Evolutionary conservation across 768 basidiomycete species (phyloP), one percentile per base, ranked within the genome.

Genomic region (Pulveroboletus sp.): DNA sequence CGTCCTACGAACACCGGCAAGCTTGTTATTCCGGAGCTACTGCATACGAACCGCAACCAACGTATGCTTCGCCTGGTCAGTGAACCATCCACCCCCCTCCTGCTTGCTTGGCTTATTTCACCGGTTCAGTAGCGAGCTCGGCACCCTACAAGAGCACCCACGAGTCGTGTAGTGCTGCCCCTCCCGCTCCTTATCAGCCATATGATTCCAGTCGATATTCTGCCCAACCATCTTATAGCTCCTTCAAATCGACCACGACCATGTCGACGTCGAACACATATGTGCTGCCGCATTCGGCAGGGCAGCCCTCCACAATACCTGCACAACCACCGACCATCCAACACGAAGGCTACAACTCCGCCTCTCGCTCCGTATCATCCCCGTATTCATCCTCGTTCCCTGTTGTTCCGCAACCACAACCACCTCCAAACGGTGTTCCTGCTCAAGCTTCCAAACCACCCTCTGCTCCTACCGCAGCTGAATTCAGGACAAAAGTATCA

Each of bases 401-500:
- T 37, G 49, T 50, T 26, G 38, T 54, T 24, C 51, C 63, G 4
- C 47, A 56, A 27, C 56, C 37, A 18, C 51, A 47, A 24, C 47
- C 56, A 27, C 46, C 56, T 51, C 36, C 61, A 27, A 66, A 60
- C 43, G 46, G 60, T 46, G 35, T 57, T 39, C 46, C 66, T 30
- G 43, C 64, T 46, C 64, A 69, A 26, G 59, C 67, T 37, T 59
- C 73, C 18, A 57, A 62, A 38, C 50, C 46, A 2, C 60, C 73
- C 27, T 69, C 74, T 4, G 54, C 66, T 6, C 71, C 74, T 15
- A 66, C 75, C 3, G 67, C 76, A 2, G 63, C 74, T 27, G 59
- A 83, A n/a, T 80, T 71, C 51, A 76, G 86, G 43, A 83, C 84
- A 21, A 86, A 81, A 68, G 66, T 80, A 31, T 73, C 71, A 13